Conservation (phyloP, 2,329 filamentous ascomycete genomes). For the Epichloe festucae region DNA sequence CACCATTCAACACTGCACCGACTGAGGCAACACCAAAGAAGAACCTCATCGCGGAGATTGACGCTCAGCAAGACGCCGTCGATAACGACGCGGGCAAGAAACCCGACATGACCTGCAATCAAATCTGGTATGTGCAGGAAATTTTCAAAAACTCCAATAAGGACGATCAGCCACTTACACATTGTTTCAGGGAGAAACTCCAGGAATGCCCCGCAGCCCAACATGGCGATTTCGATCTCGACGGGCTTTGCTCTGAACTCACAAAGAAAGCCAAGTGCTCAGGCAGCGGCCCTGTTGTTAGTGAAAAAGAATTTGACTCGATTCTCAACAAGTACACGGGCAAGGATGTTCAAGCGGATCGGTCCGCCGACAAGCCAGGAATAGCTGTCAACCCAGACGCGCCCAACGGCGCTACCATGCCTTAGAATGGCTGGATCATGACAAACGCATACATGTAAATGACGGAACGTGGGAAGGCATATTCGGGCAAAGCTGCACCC, state of each 20-base stretch:
- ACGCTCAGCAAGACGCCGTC: slow-evolving; percentile 56
- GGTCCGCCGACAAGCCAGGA: slow-evolving; percentile 41
- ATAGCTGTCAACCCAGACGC: slow-evolving; percentile 31
- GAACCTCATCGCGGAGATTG: slow-evolving; percentile 66
- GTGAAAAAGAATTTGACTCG: slow-evolving; percentile 75
- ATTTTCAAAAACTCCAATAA: too few species aligned
- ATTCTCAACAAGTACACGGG: slow-evolving; percentile 56
- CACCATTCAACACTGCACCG: slow-evolving; percentile 59
- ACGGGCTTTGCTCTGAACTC: slow-evolving; percentile 81
- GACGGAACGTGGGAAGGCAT: not conserved
- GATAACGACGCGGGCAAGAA: slow-evolving; percentile 47
- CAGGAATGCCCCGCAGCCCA: slow-evolving; percentile 80
- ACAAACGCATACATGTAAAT: not conserved
- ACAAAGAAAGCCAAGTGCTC: slow-evolving; percentile 95
- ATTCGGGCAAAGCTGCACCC: not conserved
- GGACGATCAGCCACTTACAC: slow-evolving; percentile 25
- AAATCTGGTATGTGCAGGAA: slow-evolving; percentile 65
- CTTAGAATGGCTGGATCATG: not conserved
- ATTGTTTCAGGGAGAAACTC: slow-evolving; percentile 62
- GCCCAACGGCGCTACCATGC: slow-evolving; percentile 8
- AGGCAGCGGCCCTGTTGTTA: slow-evolving; percentile 77
- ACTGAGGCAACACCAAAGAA: slow-evolving; percentile 39
- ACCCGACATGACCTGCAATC: slow-evolving; percentile 69
- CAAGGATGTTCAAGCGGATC: slow-evolving; percentile 23
- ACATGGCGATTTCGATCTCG: slow-evolving; percentile 84